These are phyloP conservation scores for Aspergillus neoniger DNA, from an alignment of 2,329 filamentous ascomycete genomes.

Conservation along the genomic window DNA sequence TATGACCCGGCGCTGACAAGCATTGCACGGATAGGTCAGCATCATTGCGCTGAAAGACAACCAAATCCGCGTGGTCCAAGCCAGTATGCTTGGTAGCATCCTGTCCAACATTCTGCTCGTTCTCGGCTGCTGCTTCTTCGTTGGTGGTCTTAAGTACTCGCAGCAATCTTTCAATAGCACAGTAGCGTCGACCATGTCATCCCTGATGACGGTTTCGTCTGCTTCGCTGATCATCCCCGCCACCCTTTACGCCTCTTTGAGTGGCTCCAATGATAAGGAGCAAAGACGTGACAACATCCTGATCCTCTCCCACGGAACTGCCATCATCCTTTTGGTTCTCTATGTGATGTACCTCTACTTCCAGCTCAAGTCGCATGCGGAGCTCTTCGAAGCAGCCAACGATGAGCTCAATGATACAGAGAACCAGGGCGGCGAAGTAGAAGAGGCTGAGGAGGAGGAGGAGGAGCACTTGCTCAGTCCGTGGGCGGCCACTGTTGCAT, in stretches of 20 bases:
- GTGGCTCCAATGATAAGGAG: slow-evolving; percentile 35
- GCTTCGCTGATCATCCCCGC: slow-evolving; percentile 79
- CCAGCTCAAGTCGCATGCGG: slow-evolving; percentile 73
- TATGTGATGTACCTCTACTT: slow-evolving; percentile 78
- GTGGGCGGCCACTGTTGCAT: slow-evolving; percentile 63
- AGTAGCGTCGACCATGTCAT: slow-evolving; percentile 58
- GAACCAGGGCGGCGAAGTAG: slow-evolving; percentile 28
- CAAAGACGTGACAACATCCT: slow-evolving; percentile 60
- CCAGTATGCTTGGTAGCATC: slow-evolving; percentile 95
- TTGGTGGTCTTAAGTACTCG: slow-evolving; percentile 68
- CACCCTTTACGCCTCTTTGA: slow-evolving; percentile 68
- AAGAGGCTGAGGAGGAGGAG: slow-evolving; percentile 48
- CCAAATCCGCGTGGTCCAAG: slow-evolving; percentile 95
- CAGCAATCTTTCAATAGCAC: slow-evolving; percentile 64
- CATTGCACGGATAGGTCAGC: slow-evolving; percentile 64
- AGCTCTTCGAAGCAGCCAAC: slow-evolving; percentile 63
- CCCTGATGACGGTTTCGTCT: slow-evolving; percentile 73
- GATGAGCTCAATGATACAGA: slow-evolving; percentile 43
- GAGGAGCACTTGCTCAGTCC: slow-evolving; percentile 61
- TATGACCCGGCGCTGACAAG: not conserved
- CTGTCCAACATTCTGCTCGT: slow-evolving; percentile 91
- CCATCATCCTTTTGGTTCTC: slow-evolving; percentile 71
- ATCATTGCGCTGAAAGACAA: slow-evolving; percentile 83
- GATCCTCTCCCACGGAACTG: slow-evolving; percentile 71
- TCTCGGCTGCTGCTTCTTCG: slow-evolving; percentile 76